A percentile compares a stretch with the other conserved stretches of the same genome.
phyloP scores from a whole-genome alignment of 2,329 filamentous ascomycete species.

The Colletotrichum shisoi region DNA sequence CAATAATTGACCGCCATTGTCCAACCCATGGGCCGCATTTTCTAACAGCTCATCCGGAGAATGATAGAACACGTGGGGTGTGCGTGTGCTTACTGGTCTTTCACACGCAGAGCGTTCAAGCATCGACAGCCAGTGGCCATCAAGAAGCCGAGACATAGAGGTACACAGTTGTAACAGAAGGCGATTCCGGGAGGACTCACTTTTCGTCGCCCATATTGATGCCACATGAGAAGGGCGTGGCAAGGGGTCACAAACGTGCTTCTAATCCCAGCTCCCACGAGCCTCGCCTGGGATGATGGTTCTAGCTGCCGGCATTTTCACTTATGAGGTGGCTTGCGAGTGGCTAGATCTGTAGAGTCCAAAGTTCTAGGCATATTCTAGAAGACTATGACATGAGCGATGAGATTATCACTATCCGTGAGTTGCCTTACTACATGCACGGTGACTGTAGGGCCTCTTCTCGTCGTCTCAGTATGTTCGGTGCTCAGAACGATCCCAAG shows the following conservation, averaged over 20 bases:
- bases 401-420: slow-evolving; percentile 1
- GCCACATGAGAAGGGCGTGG: slow-evolving; percentile 32
- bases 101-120: neutral
- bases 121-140: slow-evolving; percentile 4
- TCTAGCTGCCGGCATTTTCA: neutral
- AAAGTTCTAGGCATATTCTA: slow-evolving; percentile 22
- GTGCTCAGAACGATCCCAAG: too few species aligned
- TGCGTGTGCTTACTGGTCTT: slow-evolving; percentile 34
- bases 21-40: slow-evolving; percentile 34
- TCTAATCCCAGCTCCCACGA: slow-evolving; percentile 27
- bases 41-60: slow-evolving; percentile 5
- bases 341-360: neutral
- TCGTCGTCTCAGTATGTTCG: neutral
- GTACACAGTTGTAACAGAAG: slow-evolving; percentile 26
- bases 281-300: neutral
- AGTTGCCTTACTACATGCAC: neutral
- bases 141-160: slow-evolving; percentile 17
- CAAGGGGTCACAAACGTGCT: slow-evolving; percentile 10
- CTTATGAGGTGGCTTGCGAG: neutral
- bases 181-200: neutral
- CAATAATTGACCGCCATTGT: slow-evolving; percentile 44
- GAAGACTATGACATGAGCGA: neutral
- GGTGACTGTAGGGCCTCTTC: neutral
- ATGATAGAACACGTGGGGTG: slow-evolving; percentile 34
- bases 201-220: slow-evolving; percentile 12